Evolutionary conservation across 148 eudicot genomes (phyloP), one percentile per base, ranked within the genome.

Genomic region (Fagopyrum tataricum): DNA sequence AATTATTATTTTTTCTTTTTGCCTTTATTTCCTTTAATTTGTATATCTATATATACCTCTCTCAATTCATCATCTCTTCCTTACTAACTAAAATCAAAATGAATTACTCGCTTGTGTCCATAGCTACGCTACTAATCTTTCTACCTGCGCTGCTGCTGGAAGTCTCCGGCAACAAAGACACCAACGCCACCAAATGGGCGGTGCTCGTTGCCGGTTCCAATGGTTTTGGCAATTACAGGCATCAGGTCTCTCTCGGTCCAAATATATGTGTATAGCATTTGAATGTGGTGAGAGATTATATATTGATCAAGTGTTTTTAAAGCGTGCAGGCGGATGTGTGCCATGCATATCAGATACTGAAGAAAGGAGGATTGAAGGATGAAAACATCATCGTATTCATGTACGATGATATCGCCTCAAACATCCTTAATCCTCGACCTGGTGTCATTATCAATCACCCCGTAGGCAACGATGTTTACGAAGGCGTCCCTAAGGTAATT

Each of bases 301-400:
- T n/a, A n/a, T n/a, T n/a, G n/a, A n/a, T n/a, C n/a, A n/a, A n/a
- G n/a, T n/a, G n/a, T n/a, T n/a, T n/a, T n/a, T n/a, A n/a, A n/a
- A n/a, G n/a, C n/a, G n/a, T n/a, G n/a, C n/a, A n/a, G 90, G 88
- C 90, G n/a, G 96, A 90, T 76, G 81, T 90, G 17, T 90, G 96
- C 70, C 96, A 90, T 74, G 92, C 96, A 3, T 88, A 88, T 77
- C 96, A 90, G 79, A 81, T 90, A 78, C 53, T 90, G 72, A 90
- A 82, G 72, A 84, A 43, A 77, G 96, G 96, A 73, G 96, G 92
- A 37, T 82, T 90, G 72, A 88, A 86, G 51, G 96, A 90, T 69
- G 92, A 88, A 72, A 88, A 90, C 70, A 90, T 90, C 73, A 76
- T 90, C 18, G 96, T 90, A 61, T 88, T 88, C 66, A 84, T 82